These are phyloP conservation scores for Neodidymelliopsis sp. DNA, from an alignment of 2,329 filamentous ascomycete species.

Conservation along the genomic window DNA sequence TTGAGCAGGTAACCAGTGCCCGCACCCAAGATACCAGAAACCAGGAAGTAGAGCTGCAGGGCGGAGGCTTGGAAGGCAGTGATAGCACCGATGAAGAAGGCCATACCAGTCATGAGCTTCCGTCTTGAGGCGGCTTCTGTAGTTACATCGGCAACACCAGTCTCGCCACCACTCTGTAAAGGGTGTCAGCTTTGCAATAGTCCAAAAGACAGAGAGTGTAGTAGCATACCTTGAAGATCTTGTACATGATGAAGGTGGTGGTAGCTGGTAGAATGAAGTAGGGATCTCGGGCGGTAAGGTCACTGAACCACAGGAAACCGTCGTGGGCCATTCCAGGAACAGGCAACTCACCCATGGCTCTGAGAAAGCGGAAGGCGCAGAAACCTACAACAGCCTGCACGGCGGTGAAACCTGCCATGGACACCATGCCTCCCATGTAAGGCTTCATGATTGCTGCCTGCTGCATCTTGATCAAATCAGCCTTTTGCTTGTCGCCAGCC, in stretches of 20 bases:
- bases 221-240: conserved; percentile 64
- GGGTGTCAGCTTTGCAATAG: conserved; percentile 28
- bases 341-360: conserved; percentile 77
- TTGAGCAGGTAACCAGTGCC: conserved; percentile 51
- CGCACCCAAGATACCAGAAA: conserved; percentile 51
- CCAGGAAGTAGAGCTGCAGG: conserved; percentile 70
- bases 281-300: conserved; percentile 80
- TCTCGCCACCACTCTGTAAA: conserved; percentile 58
- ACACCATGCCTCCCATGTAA: conserved; percentile 25
- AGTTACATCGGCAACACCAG: conserved; percentile 44
- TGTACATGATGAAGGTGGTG: conserved; percentile 64
- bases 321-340: conserved; percentile 79
- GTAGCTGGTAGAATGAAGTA: conserved; percentile 74
- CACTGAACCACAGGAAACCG: conserved; percentile 77
- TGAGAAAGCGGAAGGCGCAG: conserved; percentile 80
- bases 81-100: conserved; percentile 61
- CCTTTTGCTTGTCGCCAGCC: conserved; percentile 54
- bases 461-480: conserved; percentile 53
- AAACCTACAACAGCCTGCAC: conserved; percentile 75
- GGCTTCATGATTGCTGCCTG: conserved; percentile 60
- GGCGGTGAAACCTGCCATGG: conserved; percentile 63
- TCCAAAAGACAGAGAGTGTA: neutral
- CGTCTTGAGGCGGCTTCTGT: conserved; percentile 23
- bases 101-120: conserved; percentile 59
- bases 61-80: conserved; percentile 63